Percentiles rank a stretch among this genome's conserved stretches.
phyloP scores from a whole-genome alignment of 768 basidiomycete species.

The Tylopilus plumbeoviolaceoides region DNA sequence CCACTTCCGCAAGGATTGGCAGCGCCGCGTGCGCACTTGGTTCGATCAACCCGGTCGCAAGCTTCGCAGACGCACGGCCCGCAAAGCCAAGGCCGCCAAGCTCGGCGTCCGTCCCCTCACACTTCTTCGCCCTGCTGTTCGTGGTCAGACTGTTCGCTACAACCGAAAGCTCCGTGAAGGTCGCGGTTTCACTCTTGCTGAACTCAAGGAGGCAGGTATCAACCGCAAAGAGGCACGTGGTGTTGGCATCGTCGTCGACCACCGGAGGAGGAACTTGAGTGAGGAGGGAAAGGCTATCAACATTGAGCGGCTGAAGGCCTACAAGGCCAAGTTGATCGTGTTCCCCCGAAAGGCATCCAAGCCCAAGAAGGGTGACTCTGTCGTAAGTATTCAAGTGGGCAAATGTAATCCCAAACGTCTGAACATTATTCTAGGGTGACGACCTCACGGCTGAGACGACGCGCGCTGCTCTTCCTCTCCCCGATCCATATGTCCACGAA shows the following conservation, averaged over 20 bases:
- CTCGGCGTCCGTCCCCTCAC: slow-evolving; percentile 90
- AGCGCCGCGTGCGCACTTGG: slow-evolving; percentile 93
- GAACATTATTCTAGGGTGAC: slow-evolving; percentile 52
- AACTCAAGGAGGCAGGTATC: slow-evolving; percentile 95
- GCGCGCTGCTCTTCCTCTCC: slow-evolving; percentile 62
- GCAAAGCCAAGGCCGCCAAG: slow-evolving; percentile 84
- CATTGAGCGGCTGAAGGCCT: slow-evolving; percentile 88
- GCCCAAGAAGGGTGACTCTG: slow-evolving; percentile 93
- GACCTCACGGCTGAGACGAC: slow-evolving; percentile 78
- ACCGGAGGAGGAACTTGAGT: slow-evolving; percentile 92
- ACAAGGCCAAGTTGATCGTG: slow-evolving; percentile 90
- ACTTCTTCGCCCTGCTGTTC: slow-evolving; percentile 95
- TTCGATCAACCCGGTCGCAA: slow-evolving; percentile 99
- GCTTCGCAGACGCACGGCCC: slow-evolving; percentile 88
- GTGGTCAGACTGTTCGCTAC: slow-evolving; percentile 94
- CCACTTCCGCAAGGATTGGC: slow-evolving; percentile 99
- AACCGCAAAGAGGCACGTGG: slow-evolving; percentile 89
- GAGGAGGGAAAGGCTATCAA: slow-evolving; percentile 97
- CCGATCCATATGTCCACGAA: slow-evolving; percentile 66
- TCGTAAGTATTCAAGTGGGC: slow-evolving; percentile 47
- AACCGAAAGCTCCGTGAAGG: slow-evolving; percentile 97
- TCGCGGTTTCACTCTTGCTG: slow-evolving; percentile 90
- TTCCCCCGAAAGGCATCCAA: slow-evolving; percentile 96
- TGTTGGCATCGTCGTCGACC: slow-evolving; percentile 94
- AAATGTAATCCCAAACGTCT: neutral